Conservation (phyloP, 2,329 filamentous ascomycete species). For the Ophiocordyceps robertsii region DNA sequence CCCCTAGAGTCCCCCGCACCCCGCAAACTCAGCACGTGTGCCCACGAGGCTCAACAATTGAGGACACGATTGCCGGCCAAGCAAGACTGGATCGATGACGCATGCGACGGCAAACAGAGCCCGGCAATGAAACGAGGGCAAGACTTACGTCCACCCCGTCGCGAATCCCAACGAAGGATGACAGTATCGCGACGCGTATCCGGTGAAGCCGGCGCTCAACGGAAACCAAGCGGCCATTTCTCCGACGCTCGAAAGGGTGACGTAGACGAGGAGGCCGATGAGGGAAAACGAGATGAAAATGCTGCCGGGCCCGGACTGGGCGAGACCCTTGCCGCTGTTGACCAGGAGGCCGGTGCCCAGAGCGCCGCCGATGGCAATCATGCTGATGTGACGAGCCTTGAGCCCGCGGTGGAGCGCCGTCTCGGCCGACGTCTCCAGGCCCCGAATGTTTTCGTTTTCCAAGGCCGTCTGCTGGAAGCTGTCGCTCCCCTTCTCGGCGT, state of each 20-base stretch:
- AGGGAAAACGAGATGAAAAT: constrained; percentile 60
- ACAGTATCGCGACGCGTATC: constrained; percentile 66
- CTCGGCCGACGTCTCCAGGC: constrained; percentile 34
- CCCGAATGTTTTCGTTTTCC: constrained; percentile 5
- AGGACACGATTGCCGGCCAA: no score
- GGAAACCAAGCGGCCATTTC: constrained; percentile 81
- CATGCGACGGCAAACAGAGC: no score
- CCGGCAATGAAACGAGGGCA: not conserved
- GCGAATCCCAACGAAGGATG: constrained; percentile 72
- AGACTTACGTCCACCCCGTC: constrained; percentile 53
- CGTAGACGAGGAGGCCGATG: constrained; percentile 59
- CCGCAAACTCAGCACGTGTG: no score
- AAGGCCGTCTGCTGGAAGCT: not conserved
- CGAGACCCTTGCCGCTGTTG: constrained; percentile 44
- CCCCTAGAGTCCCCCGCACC: no score
- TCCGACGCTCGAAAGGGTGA: constrained; percentile 64
- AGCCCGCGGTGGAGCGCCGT: constrained; percentile 37
- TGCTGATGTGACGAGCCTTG: constrained; percentile 41
- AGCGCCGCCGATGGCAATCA: constrained; percentile 61
- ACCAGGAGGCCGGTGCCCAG: constrained; percentile 65
- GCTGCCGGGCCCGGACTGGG: constrained; percentile 44
- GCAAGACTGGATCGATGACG: no score
- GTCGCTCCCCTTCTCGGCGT: not conserved
- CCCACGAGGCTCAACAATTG: no score
- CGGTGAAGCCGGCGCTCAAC: constrained; percentile 65